These are phyloP conservation scores for Cytospora schulzeri DNA, from an alignment of 2,329 filamentous ascomycete genomes.

Conservation along the genomic window DNA sequence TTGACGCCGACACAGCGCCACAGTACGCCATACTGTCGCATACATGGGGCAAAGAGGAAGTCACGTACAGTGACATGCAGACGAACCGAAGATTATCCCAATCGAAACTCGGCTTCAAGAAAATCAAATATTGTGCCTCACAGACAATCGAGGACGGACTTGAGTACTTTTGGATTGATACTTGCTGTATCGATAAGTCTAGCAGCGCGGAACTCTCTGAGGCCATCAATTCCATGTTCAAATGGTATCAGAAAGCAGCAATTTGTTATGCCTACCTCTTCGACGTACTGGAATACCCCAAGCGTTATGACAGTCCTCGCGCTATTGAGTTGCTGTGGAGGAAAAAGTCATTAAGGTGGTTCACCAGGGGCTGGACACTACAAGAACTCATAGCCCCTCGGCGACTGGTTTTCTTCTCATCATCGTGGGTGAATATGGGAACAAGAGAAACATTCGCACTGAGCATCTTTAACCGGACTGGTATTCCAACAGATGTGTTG, in stretches of 20 bases:
- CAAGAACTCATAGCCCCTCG: conserved; percentile 30
- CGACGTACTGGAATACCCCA: background rate
- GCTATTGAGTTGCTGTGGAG: no score
- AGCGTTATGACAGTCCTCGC: no score
- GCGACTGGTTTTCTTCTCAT: conserved; percentile 30
- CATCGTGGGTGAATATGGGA: conserved; percentile 26
- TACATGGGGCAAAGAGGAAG: conserved; percentile 8
- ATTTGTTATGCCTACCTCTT: background rate
- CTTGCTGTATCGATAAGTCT: background rate
- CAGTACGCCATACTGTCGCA: conserved; percentile 8
- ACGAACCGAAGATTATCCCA: background rate
- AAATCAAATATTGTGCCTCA: background rate
- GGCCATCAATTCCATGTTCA: background rate
- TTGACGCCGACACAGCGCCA: background rate
- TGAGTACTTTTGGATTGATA: background rate
- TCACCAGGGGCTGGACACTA: conserved; percentile 23
- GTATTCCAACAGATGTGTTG: conserved; percentile 28
- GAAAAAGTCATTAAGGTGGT: background rate
- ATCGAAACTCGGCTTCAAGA: background rate
- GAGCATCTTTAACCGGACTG: conserved; percentile 15
- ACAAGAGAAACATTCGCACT: background rate
- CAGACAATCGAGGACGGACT: background rate
- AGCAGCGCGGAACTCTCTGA: background rate
- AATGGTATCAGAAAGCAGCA: background rate
- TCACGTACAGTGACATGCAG: background rate